These are phyloP conservation scores for Rutstroemia sp. DNA, from an alignment of 2,329 filamentous ascomycete genomes.

Conservation along the genomic window DNA sequence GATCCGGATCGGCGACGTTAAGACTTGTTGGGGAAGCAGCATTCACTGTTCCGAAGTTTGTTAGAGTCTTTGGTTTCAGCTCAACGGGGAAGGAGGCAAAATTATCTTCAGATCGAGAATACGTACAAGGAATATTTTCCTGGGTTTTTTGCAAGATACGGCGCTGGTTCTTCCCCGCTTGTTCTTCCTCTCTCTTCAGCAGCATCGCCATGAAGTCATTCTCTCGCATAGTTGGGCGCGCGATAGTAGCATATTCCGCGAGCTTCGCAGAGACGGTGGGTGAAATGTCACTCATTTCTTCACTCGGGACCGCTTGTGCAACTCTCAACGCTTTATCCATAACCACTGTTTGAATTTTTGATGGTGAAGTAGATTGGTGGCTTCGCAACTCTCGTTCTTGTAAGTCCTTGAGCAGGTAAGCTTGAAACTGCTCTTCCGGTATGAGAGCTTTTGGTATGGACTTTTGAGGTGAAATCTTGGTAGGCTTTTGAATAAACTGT, in stretches of 20 bases:
- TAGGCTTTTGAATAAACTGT: not conserved
- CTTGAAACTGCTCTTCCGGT: too few relatives aligned
- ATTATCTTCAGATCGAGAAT: not conserved
- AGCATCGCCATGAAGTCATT: slow-evolving; percentile 5
- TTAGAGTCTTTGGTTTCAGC: not conserved
- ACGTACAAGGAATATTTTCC: not conserved
- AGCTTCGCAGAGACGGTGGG: not conserved
- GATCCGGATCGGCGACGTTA: too few relatives aligned
- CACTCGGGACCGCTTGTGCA: too few relatives aligned
- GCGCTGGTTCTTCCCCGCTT: not conserved
- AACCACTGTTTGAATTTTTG: too few relatives aligned
- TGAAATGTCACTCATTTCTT: not conserved
- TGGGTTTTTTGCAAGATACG: too few relatives aligned
- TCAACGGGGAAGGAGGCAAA: not conserved
- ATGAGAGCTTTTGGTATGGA: too few relatives aligned
- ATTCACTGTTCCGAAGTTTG: not conserved
- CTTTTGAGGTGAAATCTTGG: too few relatives aligned
- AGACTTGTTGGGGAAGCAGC: too few relatives aligned
- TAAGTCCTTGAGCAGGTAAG: too few relatives aligned
- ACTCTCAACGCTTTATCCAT: too few relatives aligned
- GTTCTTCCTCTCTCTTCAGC: not conserved
- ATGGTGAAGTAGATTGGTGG: too few relatives aligned
- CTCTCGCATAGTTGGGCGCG: not conserved
- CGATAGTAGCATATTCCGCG: not conserved
- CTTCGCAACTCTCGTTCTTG: too few relatives aligned